Conservation (phyloP, 148 eudicot genomes). For the Drosera capensis region DNA sequence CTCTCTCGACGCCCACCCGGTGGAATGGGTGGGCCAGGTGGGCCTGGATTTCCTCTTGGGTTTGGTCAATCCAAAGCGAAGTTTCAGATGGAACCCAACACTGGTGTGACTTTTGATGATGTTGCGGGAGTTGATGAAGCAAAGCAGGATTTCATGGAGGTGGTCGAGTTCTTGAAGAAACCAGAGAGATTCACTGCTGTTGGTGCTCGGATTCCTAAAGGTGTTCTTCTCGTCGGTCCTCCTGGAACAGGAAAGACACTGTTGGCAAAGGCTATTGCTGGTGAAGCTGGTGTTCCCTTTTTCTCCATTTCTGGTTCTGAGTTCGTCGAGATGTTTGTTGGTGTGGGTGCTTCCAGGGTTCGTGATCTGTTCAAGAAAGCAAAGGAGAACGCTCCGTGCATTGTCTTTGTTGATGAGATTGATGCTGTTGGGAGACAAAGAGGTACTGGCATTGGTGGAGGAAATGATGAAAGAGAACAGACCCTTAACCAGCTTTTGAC, state of each 20-base stretch:
- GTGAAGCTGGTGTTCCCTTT: constrained; percentile 98
- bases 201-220: constrained; percentile 97
- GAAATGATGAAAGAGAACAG: constrained; percentile 96
- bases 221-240: constrained; percentile 96
- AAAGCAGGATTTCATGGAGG: constrained; percentile 98
- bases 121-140: constrained; percentile 99
- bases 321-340: constrained; percentile 99
- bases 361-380: constrained; percentile 99
- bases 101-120: constrained; percentile 94
- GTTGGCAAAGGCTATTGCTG: constrained; percentile 93
- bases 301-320: constrained; percentile 98
- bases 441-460: constrained; percentile 98
- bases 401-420: constrained; percentile 98
- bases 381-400: constrained; percentile 97
- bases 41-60: constrained; percentile 73
- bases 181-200: constrained; percentile 97
- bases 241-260: constrained; percentile 98
- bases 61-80: constrained; percentile 95
- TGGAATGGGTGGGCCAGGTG: constrained; percentile 99
- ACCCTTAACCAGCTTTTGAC: constrained; percentile 95
- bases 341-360: constrained; percentile 97
- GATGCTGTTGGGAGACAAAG: constrained; percentile 99
- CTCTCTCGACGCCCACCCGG: constrained; percentile 80
- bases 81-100: constrained; percentile 98
- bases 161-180: constrained; percentile 91